These are phyloP conservation scores for Monilinia fructicola DNA, from an alignment of 2,329 filamentous ascomycete species.

Conservation along the genomic window DNA sequence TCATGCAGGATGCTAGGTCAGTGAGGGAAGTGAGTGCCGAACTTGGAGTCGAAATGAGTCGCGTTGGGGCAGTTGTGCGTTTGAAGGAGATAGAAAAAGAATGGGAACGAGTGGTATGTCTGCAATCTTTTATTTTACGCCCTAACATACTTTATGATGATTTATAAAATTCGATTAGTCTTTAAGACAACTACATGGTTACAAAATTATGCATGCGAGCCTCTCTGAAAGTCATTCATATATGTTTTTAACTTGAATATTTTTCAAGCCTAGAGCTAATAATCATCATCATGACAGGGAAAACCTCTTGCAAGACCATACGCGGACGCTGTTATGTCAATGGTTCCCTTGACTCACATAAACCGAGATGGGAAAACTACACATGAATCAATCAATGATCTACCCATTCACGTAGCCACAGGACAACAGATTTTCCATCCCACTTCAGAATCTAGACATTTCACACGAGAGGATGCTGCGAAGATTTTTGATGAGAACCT, in stretches of 20 bases:
- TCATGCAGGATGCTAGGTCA: conserved; percentile 55
- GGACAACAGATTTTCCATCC: conserved; percentile 65
- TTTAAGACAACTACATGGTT: conserved; percentile 96
- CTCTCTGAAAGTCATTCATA: conserved; percentile 60
- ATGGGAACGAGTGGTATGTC: conserved; percentile 63
- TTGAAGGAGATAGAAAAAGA: conserved; percentile 68
- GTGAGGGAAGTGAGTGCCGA: conserved; percentile 63
- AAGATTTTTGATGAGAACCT: conserved; percentile 61
- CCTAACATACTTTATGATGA: conserved; percentile 56
- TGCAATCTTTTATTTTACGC: conserved; percentile 31
- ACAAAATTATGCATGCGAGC: conserved; percentile 72
- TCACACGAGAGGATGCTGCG: conserved; percentile 65
- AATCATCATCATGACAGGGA: conserved; percentile 52
- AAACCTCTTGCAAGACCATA: conserved; percentile 78
- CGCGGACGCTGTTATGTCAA: conserved; percentile 69
- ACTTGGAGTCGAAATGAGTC: conserved; percentile 64
- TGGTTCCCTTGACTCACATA: conserved; percentile 74
- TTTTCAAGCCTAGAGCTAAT: conserved; percentile 31
- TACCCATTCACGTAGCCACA: conserved; percentile 61
- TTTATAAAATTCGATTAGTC: conserved; percentile 93
- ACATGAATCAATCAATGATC: conserved; percentile 64
- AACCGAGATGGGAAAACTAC: conserved; percentile 51
- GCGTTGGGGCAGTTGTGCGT: conserved; percentile 68
- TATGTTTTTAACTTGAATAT: conserved; percentile 24
- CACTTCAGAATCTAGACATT: conserved; percentile 61